These are phyloP conservation scores for Leccinum disarticulatum DNA, from an alignment of 768 basidiomycete species.

Conservation along the genomic window DNA sequence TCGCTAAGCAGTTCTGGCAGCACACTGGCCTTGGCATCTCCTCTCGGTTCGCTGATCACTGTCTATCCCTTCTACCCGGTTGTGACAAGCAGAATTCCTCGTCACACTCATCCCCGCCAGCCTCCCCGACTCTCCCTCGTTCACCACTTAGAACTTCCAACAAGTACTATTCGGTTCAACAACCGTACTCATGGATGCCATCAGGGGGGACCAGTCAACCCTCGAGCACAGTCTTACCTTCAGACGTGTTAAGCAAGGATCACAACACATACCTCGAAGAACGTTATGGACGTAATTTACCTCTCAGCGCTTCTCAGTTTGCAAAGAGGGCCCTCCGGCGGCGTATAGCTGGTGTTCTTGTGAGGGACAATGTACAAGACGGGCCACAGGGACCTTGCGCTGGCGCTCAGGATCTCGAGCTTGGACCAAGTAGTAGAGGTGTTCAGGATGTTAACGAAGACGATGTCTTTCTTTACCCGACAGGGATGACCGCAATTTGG, in stretches of 20 bases:
- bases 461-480: conserved; percentile 85
- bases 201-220: conserved; percentile 2
- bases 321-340: conserved; percentile 88
- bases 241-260: conserved; percentile 59
- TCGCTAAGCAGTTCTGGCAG: conserved; percentile 95
- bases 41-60: conserved; percentile 82
- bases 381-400: conserved; percentile 38
- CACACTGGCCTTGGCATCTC: conserved; percentile 90
- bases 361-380: conserved; percentile 50
- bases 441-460: conserved; percentile 71
- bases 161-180: conserved; percentile 53
- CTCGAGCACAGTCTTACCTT: conserved; percentile 8
- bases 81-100: conserved; percentile 33
- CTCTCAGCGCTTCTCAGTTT: conserved; percentile 63
- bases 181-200: conserved; percentile 9
- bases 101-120: conserved; percentile 30
- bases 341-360: conserved; percentile 82
- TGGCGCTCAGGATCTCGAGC: conserved; percentile 43
- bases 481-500: conserved; percentile 96
- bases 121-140: conserved; percentile 24
- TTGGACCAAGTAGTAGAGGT: conserved; percentile 68
- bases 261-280: conserved; percentile 84
- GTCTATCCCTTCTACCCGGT: conserved; percentile 63
- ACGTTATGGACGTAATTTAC: conserved; percentile 90
- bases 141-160: conserved; percentile 47